Evolutionary conservation across 805 yeast genomes (phyloP), one percentile per base, ranked within the genome.

Genomic region (Jamesozyma jinghongensis): DNA sequence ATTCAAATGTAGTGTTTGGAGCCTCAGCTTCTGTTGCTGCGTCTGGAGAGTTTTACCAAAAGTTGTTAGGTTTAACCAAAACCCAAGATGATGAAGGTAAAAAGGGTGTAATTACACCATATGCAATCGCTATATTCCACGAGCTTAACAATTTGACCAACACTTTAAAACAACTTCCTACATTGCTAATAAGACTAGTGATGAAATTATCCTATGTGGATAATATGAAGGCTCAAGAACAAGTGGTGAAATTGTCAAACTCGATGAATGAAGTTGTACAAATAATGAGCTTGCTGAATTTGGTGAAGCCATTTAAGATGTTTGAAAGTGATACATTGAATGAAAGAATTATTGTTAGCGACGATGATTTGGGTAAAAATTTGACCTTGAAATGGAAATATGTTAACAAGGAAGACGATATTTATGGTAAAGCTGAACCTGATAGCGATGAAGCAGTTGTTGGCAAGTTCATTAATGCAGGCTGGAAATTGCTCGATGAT

Each of bases 251-350:
- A 27, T 41, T 60, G 36, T 59, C 63, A 0, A 56, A 57, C 38
- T 53, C 61, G 6, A 54, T 59, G 61, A 57, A 57, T 40, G 61
- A 57, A 27, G 43, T 60, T 36, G 55, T 59, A 7, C 62, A 58
- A 31, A 57, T 57, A 3, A 53, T 60, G 13, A 56, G 61, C 38
- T 46, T 57, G 19, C 40, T 59, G 18, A 53, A 46, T 33, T 43
- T 56, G 49, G 48, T 59, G 22, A 54, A 57, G 26, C 63, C 65
- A 4, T 51, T 56, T 29, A 56, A 52, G 34, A 48, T 57, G 32
- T 54, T 53, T 36, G 60, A 55, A 27, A 42, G 43, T 35, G 48
- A 47, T 20, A 19, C 14, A 27, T 28, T 44, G 2, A 46, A 42
- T 32, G 41, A 44, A 35, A 26, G 34, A 12, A 11, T 32, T 13